phyloP scores from a whole-genome alignment of 1,284 basidiomycete genomes.

The Phaffia rhodozyma region DNA sequence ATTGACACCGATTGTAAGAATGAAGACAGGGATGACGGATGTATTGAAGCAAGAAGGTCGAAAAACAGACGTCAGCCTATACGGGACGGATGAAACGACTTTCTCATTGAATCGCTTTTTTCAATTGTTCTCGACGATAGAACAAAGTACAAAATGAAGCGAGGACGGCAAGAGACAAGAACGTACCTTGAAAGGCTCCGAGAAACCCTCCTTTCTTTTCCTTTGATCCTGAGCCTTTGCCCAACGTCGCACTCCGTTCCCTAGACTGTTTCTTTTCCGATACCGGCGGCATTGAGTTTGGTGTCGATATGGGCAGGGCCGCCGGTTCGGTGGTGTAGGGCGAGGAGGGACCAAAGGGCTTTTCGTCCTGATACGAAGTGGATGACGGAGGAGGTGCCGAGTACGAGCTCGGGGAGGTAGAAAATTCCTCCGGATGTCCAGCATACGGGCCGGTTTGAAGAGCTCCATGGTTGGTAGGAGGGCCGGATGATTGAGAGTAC shows the following conservation, averaged over 20 bases:
- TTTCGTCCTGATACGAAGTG: neutral
- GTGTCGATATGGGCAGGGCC: neutral
- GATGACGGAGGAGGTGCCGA: slow-evolving; percentile 22
- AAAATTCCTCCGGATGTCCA: slow-evolving; percentile 21
- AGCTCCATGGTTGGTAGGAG: slow-evolving; percentile 1
- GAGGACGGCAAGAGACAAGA: neutral
- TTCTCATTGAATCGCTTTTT: neutral
- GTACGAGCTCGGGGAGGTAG: slow-evolving; percentile 44
- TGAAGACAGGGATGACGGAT: neutral
- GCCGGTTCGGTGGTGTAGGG: neutral
- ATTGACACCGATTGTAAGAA: neutral
- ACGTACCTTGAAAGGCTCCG: slow-evolving; percentile 21
- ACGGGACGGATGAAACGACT: neutral
- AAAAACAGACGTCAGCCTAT: neutral
- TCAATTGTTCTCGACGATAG: too few species aligned
- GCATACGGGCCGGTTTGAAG: slow-evolving; percentile 16
- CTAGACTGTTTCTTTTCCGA: neutral
- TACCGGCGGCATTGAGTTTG: neutral
- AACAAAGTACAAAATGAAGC: neutral
- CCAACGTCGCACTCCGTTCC: neutral
- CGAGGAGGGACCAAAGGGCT: neutral
- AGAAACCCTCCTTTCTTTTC: slow-evolving; percentile 33
- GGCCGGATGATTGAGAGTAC: neutral
- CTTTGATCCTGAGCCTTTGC: slow-evolving; percentile 33
- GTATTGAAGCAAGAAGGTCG: neutral